These are phyloP conservation scores for Schrenkiella parvula DNA, from an alignment of 345 rosid genomes.

Conservation along the genomic window DNA sequence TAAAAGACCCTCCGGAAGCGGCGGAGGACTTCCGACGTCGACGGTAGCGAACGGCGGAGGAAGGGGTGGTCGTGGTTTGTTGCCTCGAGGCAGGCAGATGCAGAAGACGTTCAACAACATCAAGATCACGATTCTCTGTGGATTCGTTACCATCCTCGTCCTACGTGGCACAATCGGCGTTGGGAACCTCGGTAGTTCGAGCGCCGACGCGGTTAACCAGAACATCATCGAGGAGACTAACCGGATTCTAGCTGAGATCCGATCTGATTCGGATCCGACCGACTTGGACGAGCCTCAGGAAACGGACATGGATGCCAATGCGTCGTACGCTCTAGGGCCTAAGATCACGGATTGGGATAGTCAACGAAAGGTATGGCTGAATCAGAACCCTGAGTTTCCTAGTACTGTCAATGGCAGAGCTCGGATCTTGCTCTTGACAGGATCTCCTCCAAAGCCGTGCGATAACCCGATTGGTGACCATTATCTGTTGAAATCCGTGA, in stretches of 20 bases:
- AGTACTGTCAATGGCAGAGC: constrained; percentile 62
- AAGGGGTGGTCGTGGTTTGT: constrained; percentile 31
- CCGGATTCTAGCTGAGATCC: constrained; percentile 88
- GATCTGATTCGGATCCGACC: constrained; percentile 72
- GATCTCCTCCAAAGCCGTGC: constrained; percentile 85
- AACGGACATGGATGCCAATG: constrained; percentile 48
- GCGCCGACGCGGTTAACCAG: constrained; percentile 84
- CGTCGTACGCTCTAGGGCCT: constrained; percentile 75
- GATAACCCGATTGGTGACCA: constrained; percentile 94
- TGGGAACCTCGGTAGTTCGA: constrained; percentile 72
- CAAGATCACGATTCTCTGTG: constrained; percentile 94
- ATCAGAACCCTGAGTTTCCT: constrained; percentile 77
- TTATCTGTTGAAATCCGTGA: constrained; percentile 71
- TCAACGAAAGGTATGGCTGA: constrained; percentile 75
- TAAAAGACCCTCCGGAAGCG: constrained; percentile 60
- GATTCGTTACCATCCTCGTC: constrained; percentile 93
- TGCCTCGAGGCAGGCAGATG: constrained; percentile 87
- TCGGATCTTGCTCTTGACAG: constrained; percentile 70
- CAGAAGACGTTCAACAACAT: constrained; percentile 94
- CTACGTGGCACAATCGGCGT: constrained; percentile 95
- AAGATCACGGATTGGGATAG: constrained; percentile 66
- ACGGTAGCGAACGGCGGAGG: constrained; percentile 49
- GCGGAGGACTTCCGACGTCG: constrained; percentile 45
- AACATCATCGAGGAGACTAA: constrained; percentile 79
- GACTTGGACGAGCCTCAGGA: constrained; percentile 57